Base-by-base conservation (phyloP, 2,329 filamentous ascomycete species). In the Pezicula neosporulosa region DNA sequence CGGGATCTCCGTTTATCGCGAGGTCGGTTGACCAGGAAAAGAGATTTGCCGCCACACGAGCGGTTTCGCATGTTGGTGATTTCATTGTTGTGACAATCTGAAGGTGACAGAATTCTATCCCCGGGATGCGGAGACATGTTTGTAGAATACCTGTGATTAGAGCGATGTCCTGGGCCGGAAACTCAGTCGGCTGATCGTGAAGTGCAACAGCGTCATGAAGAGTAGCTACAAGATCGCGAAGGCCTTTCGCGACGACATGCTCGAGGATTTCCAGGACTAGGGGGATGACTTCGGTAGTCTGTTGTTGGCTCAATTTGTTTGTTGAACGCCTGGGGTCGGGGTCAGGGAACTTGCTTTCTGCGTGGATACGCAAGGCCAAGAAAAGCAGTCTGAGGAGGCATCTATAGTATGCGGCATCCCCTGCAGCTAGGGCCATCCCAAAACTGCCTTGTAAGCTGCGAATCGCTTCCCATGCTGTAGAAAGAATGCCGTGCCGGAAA, bases 21-120 rank as follows among this genome's bases (percentile, higher is more conserved):
- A 97, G 78, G 58, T 86, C 84, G 68, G 97, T 91, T 4, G 93
- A 83, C 94, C 94, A 99, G 0, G 91, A 96, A 70, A 93, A 97
- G 5, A 99, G 78, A 33, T 89, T 90, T 6, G 87, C 85, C 1
- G 91, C 92, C 54, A 91, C 88, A 62, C 93, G 88, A 43, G 90
- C 79, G 1, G 86, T 86, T 56, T 88, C 85, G 65, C 91, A 85
- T 44, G 82, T 81, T 1, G 81, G 30, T 13, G 30, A 33, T 33
- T 33, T 76, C 75, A 90, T 77, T 58, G 85, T 85, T 63, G 84
- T 81, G 48, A 90, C 77, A 36, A 93, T 81, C 60, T 90, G 86
- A 13, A 81, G 77, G 56, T 88, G 83, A 45, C 84, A 82, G 57
- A 88, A 80, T 49, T 88, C 83, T 53, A 90, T 85, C 44, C 86